A percentile compares a stretch with the other conserved stretches of the same genome.
Conservation (phyloP, 441 rosid species). For the Capsella rubella region DNA sequence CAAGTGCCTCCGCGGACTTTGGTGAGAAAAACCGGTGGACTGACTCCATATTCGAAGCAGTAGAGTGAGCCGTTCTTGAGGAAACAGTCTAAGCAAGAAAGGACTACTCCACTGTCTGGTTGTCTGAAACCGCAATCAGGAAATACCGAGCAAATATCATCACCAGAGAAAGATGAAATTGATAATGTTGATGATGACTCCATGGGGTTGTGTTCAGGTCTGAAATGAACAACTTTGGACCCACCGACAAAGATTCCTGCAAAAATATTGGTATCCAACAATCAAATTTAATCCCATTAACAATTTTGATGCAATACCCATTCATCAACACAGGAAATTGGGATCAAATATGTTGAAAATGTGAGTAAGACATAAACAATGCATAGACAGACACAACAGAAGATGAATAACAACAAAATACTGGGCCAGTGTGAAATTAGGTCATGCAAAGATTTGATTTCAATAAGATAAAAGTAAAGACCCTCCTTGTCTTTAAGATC, state of each 20-base stretch:
- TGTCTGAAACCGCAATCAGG: conserved; percentile 98
- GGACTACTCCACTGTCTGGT: conserved; percentile 83
- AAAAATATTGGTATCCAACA: conserved; percentile 1
- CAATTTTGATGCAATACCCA: conserved; percentile 4
- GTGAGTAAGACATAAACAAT: not conserved
- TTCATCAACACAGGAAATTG: not conserved
- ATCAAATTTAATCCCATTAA: conserved; percentile 6
- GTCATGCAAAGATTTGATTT: conserved; percentile 8
- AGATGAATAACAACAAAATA: conserved; percentile 13
- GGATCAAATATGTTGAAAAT: not conserved
- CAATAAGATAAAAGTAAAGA: conserved; percentile 3
- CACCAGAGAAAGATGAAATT: conserved; percentile 46
- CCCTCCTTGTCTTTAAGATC: conserved; percentile 31
- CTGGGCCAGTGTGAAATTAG: not conserved
- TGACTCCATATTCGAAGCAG: conserved; percentile 83
- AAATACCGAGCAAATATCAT: conserved; percentile 65
- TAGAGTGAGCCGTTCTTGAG: conserved; percentile 76
- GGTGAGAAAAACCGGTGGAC: conserved; percentile 77
- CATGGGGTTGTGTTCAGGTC: conserved; percentile 60
- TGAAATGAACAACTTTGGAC: conserved; percentile 96
- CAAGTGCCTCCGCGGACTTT: conserved; percentile 95
- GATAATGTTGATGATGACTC: conserved; percentile 41
- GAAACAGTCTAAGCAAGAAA: conserved; percentile 92
- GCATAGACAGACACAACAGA: not conserved
- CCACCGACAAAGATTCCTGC: conserved; percentile 96